Base-by-base conservation (phyloP, 768 basidiomycete species). In the Suillus weaverae region DNA sequence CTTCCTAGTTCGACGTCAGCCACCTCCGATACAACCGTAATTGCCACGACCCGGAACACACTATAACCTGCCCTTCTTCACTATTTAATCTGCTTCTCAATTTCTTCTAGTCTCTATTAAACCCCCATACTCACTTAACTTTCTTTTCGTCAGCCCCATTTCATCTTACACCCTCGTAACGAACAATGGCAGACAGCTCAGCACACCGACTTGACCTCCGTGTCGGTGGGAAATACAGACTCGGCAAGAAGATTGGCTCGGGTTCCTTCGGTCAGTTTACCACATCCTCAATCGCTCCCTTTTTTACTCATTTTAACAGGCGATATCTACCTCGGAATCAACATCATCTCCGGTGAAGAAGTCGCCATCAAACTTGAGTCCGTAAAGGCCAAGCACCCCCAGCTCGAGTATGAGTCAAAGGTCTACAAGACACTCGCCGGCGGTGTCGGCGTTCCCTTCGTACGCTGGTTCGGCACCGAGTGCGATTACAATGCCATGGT, bases 401-500 rank as follows among this genome's bases (percentile, higher is more conserved):
- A 99, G 80, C 91, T 99, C 73, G 97, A 99, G 78, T 99, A 99
- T 75, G 97, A 99, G 80, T 91, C 90, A 69, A 92, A 92, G 78
- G 92, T 93, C 56, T 91, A 90, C 81, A 99, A 98, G 88, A 95
- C 94, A n/a, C 88, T 99, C 60, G 97, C 97, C 22, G 97, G 97
- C 63, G 97, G 97, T 69, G 97, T 99, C 64, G 97, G 97, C 61
- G 95, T 99, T 13, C 97, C 97, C 9, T 99, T 99, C 70, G 97
- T 99, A 63, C 82, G 97, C 72, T 99, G 92, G 91, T 93, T 90
- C 70, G 91, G 91, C 30, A 93, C 91, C 50, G 91, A 99, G 79
- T 99, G 97, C 79, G 97, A 99, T 77, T 99, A 98, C 85, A 99
- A 99, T 66, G 97, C 97, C 55, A 99, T 99, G 97, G 97, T 99